Conservation (phyloP, 345 rosid species). For the Sisymbrium irio region DNA sequence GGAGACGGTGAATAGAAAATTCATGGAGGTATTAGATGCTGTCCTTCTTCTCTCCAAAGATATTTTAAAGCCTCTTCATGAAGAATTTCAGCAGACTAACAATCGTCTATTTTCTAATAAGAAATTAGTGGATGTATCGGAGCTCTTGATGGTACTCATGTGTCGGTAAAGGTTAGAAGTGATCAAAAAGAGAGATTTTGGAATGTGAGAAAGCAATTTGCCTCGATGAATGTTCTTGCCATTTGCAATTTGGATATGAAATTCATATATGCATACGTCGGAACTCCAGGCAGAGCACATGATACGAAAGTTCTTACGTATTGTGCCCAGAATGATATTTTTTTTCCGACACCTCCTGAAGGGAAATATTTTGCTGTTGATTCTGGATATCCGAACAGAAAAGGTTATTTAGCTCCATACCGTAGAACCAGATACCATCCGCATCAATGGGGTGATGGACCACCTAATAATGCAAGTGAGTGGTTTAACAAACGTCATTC, state of each 20-base stretch:
- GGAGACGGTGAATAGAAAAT: too few species aligned
- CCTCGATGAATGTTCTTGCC: not conserved
- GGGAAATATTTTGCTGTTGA: constrained; percentile 2
- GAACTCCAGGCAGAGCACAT: not conserved
- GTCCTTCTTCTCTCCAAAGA: too few species aligned
- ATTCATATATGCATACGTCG: not conserved
- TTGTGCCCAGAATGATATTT: not conserved
- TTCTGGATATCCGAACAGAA: not conserved
- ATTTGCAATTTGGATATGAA: constrained; percentile 8
- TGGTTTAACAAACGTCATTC: too few species aligned
- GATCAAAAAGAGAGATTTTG: constrained; percentile 4
- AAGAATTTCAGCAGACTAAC: not conserved
- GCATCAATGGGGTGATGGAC: too few species aligned
- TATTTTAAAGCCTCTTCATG: not conserved
- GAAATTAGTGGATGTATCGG: not conserved
- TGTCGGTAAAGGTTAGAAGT: not conserved
- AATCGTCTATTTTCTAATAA: not conserved
- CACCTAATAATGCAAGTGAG: too few species aligned
- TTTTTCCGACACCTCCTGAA: not conserved
- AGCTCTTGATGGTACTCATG: not conserved
- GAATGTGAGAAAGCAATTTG: not conserved
- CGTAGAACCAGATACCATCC: not conserved
- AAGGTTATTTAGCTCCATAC: not conserved
- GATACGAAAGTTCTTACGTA: not conserved
- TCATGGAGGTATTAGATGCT: too few species aligned